phyloP scores from a whole-genome alignment of 345 rosid genomes.

The Adansonia digitata region DNA sequence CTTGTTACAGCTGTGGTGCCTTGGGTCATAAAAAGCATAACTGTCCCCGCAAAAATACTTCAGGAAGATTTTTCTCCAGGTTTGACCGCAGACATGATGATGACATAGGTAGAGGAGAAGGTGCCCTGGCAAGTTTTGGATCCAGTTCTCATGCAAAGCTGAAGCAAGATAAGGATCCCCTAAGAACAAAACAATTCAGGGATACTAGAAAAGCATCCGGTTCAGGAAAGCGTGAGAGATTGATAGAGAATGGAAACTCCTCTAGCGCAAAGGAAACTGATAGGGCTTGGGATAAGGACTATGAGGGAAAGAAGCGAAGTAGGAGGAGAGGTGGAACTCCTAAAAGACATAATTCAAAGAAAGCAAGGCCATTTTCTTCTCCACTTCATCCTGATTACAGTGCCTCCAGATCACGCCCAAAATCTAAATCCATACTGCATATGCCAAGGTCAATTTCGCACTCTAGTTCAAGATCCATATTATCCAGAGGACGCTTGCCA shows the following conservation, averaged over 20 bases:
- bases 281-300: conserved; percentile 10
- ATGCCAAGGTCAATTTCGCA: conserved; percentile 6
- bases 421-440: conserved; percentile 23
- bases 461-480: conserved; percentile 26
- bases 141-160: conserved; percentile 21
- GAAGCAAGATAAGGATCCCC: conserved; percentile 15
- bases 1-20: conserved; percentile 34
- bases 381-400: conserved; percentile 16
- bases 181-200: not conserved
- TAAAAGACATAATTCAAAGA: conserved; percentile 18
- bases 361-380: conserved; percentile 27
- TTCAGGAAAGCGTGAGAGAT: conserved; percentile 15
- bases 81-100: conserved; percentile 14
- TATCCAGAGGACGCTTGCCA: conserved; percentile 18
- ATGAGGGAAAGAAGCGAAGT: conserved; percentile 23
- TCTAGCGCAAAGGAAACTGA: conserved; percentile 17
- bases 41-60: conserved; percentile 25
- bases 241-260: conserved; percentile 17
- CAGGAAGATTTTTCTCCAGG: conserved; percentile 16
- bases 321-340: conserved; percentile 22
- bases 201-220: conserved; percentile 20
- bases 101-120: conserved; percentile 18
- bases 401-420: conserved; percentile 22
- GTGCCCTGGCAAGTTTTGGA: conserved; percentile 19
- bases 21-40: conserved; percentile 34